Evolutionary conservation across 2,329 filamentous ascomycete species (phyloP).

Genomic region (Cladosporium phlei): DNA sequence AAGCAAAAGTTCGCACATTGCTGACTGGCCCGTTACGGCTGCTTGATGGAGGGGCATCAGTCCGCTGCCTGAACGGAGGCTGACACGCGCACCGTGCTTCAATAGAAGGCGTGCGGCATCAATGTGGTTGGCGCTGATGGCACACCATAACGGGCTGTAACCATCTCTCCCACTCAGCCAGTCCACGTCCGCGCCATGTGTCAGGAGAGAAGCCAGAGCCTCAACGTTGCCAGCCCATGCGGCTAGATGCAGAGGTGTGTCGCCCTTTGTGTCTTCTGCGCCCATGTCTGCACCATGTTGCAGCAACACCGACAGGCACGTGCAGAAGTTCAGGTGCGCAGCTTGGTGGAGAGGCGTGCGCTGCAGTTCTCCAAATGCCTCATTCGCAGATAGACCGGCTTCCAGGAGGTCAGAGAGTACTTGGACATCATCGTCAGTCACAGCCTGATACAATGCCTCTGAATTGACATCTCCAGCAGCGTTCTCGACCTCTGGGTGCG

Average conservation of each 20-base stretch:
- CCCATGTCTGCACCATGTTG: constrained; percentile 20
- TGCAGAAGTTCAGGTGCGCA: constrained; percentile 24
- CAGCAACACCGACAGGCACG: constrained; percentile 20
- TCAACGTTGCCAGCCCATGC: constrained; percentile 28
- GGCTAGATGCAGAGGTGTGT: constrained; percentile 27
- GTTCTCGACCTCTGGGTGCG: constrained; percentile 13
- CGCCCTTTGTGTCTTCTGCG: constrained; percentile 25
- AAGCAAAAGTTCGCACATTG: constrained; percentile 27
- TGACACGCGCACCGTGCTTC: constrained; percentile 26
- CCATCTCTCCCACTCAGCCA: constrained; percentile 26
- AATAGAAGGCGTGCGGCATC: constrained; percentile 24
- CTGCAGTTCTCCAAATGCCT: constrained; percentile 21
- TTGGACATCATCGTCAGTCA: constrained; percentile 20
- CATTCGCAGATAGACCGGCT: constrained; percentile 8
- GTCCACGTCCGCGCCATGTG: constrained; percentile 25
- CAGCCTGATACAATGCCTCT: constrained; percentile 22
- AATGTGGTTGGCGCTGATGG: constrained; percentile 26
- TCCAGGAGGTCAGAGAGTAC: constrained; percentile 19
- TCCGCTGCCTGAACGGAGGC: constrained; percentile 20
- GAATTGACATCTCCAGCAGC: constrained; percentile 16
- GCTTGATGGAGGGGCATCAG: constrained; percentile 28
- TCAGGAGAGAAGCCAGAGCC: constrained; percentile 21
- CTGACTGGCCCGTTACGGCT: constrained; percentile 26
- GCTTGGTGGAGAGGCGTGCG: constrained; percentile 29
- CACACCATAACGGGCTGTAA: constrained; percentile 28